Conservation (phyloP, 768 basidiomycete species). For the Trametes sanguinea region DNA sequence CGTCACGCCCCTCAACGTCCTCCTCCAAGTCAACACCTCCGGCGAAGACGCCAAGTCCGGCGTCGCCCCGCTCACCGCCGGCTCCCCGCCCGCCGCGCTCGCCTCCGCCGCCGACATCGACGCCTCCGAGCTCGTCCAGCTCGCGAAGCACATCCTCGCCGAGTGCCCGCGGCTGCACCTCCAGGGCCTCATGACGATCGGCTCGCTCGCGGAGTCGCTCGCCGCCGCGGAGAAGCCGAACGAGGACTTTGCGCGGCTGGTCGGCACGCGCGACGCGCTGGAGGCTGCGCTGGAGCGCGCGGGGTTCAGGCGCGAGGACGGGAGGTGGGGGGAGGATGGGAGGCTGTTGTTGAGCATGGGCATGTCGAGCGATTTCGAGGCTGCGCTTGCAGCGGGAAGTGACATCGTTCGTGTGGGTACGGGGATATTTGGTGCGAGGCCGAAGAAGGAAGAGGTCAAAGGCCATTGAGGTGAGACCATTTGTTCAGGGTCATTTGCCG, state of each 20-base stretch:
- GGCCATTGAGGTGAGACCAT: neutral
- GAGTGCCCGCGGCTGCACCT: conserved; percentile 76
- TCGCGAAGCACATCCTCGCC: conserved; percentile 70
- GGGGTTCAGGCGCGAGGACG: conserved; percentile 26
- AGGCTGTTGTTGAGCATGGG: conserved; percentile 83
- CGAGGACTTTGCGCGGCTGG: conserved; percentile 75
- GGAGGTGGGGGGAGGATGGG: conserved; percentile 47
- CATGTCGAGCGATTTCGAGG: conserved; percentile 94
- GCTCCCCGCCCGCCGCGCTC: conserved; percentile 15
- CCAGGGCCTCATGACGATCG: conserved; percentile 96
- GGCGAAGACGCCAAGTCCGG: conserved; percentile 92
- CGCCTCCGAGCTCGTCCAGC: conserved; percentile 52
- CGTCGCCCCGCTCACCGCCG: conserved; percentile 55
- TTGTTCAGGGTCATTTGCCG: too few relatives aligned
- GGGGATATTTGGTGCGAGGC: conserved; percentile 80
- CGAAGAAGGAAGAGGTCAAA: conserved; percentile 45
- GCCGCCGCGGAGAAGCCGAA: conserved; percentile 49
- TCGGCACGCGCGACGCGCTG: conserved; percentile 61
- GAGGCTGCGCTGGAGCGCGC: conserved; percentile 42
- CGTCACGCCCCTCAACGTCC: conserved; percentile 66
- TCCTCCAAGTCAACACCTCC: conserved; percentile 95
- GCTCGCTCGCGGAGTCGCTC: conserved; percentile 74
- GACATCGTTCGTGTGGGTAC: conserved; percentile 91
- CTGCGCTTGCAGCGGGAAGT: conserved; percentile 80
- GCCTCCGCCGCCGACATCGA: conserved; percentile 29